Evolutionary conservation across 495 filamentous ascomycete species (phyloP), one percentile per base, ranked within the genome.

Genomic region (Sphaerosporella brunnea): DNA sequence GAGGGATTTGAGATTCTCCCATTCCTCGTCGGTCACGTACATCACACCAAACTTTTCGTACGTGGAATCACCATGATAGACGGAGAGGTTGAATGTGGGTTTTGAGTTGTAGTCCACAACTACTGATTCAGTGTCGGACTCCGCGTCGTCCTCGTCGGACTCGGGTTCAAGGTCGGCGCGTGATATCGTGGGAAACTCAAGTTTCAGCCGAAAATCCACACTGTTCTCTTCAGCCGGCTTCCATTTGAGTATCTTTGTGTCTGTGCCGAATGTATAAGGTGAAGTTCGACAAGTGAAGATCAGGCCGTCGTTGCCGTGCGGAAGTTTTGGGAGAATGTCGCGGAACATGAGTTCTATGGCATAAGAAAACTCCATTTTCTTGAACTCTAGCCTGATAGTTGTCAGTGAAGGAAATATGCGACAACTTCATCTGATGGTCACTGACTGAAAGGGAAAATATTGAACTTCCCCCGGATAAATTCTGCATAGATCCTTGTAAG

Each of bases 141-240:
- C 52, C 4, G 40, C 45, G 15, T 42, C 45, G 8, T 43, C 53
- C 19, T 46, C 60, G 55, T 74, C 77, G 7, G n/a, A 16, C 62
- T 77, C 71, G 18, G 68, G 53, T 41, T 73, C 74, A 3, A 68
- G 66, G 61, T 80, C 77, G 15, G n/a, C 16, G 4, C 3, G 11
- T 2, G 28, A 20, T 28, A 82, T 65, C 0, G 69, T 45, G 0
- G 82, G 84, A 58, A 93, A 96, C 32, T 74, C 69, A 20, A 97
- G 71, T 26, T 69, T 68, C 56, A 94, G 71, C 36, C 79, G 71
- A 62, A 95, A 95, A 60, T 97, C 90, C 50, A 97, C 72, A 0
- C 84, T 86, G 64, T 97, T 97, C 56, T 97, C 90, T 21, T 78
- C 65, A 3, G 79, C 79, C 1, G 87, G 83, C 61, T 97, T 97